phyloP scores from a whole-genome alignment of 495 filamentous ascomycete genomes.

The Mytilinidion resinicola region DNA sequence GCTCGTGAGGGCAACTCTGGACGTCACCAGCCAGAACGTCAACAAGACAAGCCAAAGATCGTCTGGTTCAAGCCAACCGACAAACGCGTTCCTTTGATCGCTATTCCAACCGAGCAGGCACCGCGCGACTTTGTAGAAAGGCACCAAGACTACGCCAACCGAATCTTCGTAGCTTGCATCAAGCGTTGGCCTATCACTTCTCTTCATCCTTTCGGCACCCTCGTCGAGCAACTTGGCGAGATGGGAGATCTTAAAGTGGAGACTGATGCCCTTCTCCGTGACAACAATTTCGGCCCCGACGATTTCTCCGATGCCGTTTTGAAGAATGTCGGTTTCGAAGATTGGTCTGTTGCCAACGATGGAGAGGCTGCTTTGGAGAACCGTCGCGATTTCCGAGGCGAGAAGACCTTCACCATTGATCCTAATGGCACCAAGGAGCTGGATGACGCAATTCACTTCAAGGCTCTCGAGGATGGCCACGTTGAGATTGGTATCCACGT shows the following conservation, averaged over 20 bases:
- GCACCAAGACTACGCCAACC: constrained; percentile 93
- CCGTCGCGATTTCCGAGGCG: constrained; percentile 84
- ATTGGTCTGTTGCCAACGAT: constrained; percentile 82
- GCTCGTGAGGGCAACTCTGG: constrained; percentile 75
- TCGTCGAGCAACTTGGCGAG: constrained; percentile 93
- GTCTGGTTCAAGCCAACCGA: constrained; percentile 99
- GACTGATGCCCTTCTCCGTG: constrained; percentile 90
- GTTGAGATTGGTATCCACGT: constrained; percentile 95
- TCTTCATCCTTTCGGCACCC: constrained; percentile 92
- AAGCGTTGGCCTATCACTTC: constrained; percentile 99
- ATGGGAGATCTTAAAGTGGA: constrained; percentile 97
- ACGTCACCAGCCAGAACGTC: constrained; percentile 72
- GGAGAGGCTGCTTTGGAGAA: constrained; percentile 64
- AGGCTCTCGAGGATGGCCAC: constrained; percentile 69
- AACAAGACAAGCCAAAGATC: constrained; percentile 98
- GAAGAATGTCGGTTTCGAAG: constrained; percentile 83
- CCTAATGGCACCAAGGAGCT: constrained; percentile 76
- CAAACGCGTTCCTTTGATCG: constrained; percentile 95
- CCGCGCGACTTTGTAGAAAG: constrained; percentile 97
- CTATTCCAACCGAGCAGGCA: constrained; percentile 96
- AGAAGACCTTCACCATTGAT: constrained; percentile 88
- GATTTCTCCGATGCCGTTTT: constrained; percentile 96
- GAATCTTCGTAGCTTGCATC: constrained; percentile 98
- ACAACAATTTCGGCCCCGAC: constrained; percentile 97
- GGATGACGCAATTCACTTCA: constrained; percentile 88